phyloP scores from a whole-genome alignment of 176 grass and related monocot species.

The Dactylis glomerata region DNA sequence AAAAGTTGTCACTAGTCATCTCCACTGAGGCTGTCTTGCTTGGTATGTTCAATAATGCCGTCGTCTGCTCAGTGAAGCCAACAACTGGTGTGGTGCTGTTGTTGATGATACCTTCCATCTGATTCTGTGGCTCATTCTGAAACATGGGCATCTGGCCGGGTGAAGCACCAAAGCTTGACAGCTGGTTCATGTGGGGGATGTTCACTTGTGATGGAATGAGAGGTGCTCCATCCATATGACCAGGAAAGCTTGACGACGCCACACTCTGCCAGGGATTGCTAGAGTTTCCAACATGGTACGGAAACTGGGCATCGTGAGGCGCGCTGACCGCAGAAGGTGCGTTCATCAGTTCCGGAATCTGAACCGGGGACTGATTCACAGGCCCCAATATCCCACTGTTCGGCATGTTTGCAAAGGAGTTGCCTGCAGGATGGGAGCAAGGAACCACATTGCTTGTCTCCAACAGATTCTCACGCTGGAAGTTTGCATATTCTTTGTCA shows the following conservation, averaged over 20 bases:
- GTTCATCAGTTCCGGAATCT: background rate
- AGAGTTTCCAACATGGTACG: background rate
- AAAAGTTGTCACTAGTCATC: background rate
- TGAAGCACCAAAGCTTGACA: background rate
- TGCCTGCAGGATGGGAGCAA: background rate
- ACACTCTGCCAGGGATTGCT: background rate
- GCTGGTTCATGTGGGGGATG: background rate
- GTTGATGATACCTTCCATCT: background rate
- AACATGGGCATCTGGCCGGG: background rate
- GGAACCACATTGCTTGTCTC: background rate
- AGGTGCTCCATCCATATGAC: constrained; percentile 1
- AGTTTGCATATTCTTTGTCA: background rate
- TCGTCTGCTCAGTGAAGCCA: background rate
- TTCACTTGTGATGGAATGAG: background rate
- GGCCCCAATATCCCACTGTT: background rate
- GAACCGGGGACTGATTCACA: background rate
- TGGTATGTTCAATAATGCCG: background rate
- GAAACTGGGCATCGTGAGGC: background rate
- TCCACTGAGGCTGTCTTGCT: background rate
- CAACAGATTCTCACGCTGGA: background rate
- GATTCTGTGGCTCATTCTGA: constrained; percentile 3
- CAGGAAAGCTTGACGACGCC: background rate
- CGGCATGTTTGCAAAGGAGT: background rate
- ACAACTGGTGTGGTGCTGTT: background rate
- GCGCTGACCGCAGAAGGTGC: background rate